These are phyloP conservation scores for Phaeosphaeriaceae sp. DNA, from an alignment of 2,329 filamentous ascomycete species.

Conservation along the genomic window DNA sequence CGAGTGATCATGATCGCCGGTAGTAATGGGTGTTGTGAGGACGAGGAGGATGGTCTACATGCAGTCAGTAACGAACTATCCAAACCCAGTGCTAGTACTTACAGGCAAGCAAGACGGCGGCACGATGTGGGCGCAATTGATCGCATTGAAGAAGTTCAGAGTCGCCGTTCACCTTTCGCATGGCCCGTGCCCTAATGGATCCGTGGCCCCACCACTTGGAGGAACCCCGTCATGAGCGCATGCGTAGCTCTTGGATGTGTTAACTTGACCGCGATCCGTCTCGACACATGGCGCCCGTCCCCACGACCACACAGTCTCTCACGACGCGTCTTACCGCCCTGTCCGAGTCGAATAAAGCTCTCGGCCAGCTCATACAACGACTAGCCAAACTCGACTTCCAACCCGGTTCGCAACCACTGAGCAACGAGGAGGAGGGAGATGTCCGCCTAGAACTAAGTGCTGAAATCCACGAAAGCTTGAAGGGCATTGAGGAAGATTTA, in stretches of 20 bases:
- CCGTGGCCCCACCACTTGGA: constrained; percentile 31
- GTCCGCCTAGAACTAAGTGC: constrained; percentile 74
- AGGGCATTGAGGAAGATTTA: constrained; percentile 82
- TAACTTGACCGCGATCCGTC: constrained; percentile 1
- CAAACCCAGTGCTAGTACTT: no score
- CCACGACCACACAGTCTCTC: constrained; percentile 49
- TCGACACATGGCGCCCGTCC: constrained; percentile 40
- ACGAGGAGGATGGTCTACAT: no score
- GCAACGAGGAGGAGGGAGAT: constrained; percentile 66
- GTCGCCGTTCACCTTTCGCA: neutral
- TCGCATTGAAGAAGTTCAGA: neutral
- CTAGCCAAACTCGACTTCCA: constrained; percentile 67
- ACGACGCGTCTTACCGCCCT: constrained; percentile 59
- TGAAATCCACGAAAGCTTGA: constrained; percentile 80
- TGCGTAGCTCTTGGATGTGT: constrained; percentile 18
- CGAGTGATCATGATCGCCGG: constrained; percentile 86
- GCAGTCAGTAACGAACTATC: no score
- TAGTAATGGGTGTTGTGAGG: no score
- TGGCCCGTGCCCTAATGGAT: constrained; percentile 31
- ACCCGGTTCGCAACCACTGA: constrained; percentile 65
- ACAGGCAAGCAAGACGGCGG: neutral
- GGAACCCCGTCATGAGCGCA: neutral
- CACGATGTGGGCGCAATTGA: constrained; percentile 8
- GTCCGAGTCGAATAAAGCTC: constrained; percentile 60
- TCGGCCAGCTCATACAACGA: constrained; percentile 62